Evolutionary conservation across 78 protist genomes (phyloP).

Genomic region (Emiliania huxleyi): DNA sequence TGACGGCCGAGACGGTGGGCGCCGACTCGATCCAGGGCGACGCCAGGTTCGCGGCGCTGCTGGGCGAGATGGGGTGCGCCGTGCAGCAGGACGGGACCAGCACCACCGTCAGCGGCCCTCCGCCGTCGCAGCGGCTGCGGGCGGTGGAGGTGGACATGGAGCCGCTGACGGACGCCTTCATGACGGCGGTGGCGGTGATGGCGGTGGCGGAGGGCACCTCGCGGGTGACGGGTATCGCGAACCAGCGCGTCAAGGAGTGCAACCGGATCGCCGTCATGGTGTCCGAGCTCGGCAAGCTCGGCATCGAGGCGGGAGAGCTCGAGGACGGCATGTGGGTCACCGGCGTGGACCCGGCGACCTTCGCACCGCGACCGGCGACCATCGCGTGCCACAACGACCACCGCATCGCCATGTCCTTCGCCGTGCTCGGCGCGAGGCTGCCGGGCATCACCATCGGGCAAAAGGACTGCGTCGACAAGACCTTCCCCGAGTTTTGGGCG

Average conservation of each 20-base stretch:
- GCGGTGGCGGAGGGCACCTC: conserved; percentile 65
- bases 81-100: neutral
- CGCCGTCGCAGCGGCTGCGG: conserved; percentile 2
- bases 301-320: conserved; percentile 50
- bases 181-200: conserved; percentile 75
- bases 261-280: conserved; percentile 56
- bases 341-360: conserved; percentile 25
- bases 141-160: conserved; percentile 66
- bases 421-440: conserved; percentile 19
- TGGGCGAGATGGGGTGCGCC: conserved; percentile 73
- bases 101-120: conserved; percentile 64
- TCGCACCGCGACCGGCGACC: neutral
- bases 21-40: conserved; percentile 64
- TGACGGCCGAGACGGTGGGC: conserved; percentile 56
- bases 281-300: conserved; percentile 32
- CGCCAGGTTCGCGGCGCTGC: conserved; percentile 59
- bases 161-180: conserved; percentile 76
- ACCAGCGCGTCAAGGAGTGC: conserved; percentile 82
- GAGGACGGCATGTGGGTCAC: conserved; percentile 61
- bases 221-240: conserved; percentile 73
- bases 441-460: conserved; percentile 60
- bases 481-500: conserved; percentile 78
- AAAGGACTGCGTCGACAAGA: conserved; percentile 77
- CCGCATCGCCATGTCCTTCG: conserved; percentile 82
- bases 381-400: conserved; percentile 78